Percentiles rank a stretch among this genome's conserved stretches.
Conservation (phyloP, 2,329 filamentous ascomycete genomes). For the Neopestalotiopsis sp. region DNA sequence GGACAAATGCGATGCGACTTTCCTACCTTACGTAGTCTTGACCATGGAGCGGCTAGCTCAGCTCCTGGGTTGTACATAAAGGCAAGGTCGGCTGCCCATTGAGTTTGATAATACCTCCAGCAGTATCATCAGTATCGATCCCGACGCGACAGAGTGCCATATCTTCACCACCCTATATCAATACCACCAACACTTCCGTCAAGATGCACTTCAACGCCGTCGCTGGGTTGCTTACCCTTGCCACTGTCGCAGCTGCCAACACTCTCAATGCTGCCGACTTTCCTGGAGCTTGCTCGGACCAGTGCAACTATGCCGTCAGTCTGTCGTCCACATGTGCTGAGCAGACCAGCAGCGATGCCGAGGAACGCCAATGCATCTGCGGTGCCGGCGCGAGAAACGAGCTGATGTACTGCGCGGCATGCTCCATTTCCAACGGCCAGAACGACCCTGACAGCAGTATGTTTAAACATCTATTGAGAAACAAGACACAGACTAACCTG, state of each 20-base stretch:
- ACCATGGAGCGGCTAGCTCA: background rate
- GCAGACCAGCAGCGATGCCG: conserved; percentile 5
- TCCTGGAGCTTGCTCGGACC: conserved; percentile 6
- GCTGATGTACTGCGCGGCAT: conserved; percentile 18
- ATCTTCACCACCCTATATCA: background rate
- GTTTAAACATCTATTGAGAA: background rate
- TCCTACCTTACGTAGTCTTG: background rate
- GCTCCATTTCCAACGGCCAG: conserved; percentile 16
- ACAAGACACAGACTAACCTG: background rate
- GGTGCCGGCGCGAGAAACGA: conserved; percentile 15
- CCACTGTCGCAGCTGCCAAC: conserved; percentile 6
- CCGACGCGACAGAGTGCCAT: background rate
- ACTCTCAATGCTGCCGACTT: conserved; percentile 17
- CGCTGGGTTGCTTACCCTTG: conserved; percentile 7
- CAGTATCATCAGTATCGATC: background rate
- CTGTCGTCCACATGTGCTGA: conserved; percentile 7
- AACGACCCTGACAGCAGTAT: conserved; percentile 16
- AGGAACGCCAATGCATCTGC: conserved; percentile 17
- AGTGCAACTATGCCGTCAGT: conserved; percentile 16
- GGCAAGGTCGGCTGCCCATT: background rate
- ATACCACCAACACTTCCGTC: background rate
- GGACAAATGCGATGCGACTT: background rate
- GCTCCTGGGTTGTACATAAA: conserved; percentile 9
- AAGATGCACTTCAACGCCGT: conserved; percentile 17
- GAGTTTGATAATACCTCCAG: background rate